phyloP scores from a whole-genome alignment of 345 rosid genomes.

The Eucalyptus melliodora region DNA sequence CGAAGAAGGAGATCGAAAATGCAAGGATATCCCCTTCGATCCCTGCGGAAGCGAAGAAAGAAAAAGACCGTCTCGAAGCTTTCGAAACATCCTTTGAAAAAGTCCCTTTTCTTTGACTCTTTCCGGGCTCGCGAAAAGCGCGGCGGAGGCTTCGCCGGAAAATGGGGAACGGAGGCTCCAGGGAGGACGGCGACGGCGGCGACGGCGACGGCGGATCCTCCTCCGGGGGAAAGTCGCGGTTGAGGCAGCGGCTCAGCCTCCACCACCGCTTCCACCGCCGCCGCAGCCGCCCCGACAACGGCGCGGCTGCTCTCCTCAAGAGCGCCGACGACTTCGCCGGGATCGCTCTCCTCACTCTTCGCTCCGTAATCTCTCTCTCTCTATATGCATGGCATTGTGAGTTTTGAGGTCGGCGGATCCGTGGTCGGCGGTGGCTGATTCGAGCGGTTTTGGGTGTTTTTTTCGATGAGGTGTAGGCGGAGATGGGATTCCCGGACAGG shows the following conservation, averaged over 20 bases:
- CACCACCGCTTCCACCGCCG: constrained; percentile 21
- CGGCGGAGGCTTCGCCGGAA: not conserved
- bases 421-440: not conserved
- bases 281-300: constrained; percentile 8
- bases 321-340: constrained; percentile 69
- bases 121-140: too few species aligned
- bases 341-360: constrained; percentile 73
- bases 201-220: not conserved
- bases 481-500: constrained; percentile 71
- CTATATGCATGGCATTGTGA: not conserved
- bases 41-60: not conserved
- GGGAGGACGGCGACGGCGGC: not conserved
- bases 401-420: not conserved
- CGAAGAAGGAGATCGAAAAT: not conserved
- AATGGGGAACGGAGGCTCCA: constrained; percentile 23
- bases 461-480: constrained; percentile 28
- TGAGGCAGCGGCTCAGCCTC: constrained; percentile 31
- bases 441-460: not conserved
- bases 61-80: not conserved
- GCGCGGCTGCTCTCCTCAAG: constrained; percentile 4
- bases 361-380: constrained; percentile 14
- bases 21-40: not conserved
- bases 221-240: constrained; percentile 12
- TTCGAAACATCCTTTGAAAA: not conserved
- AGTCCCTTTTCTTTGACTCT: not conserved